Percentiles rank a stretch among this genome's conserved stretches.
Evolutionary conservation across 2,329 filamentous ascomycete species (phyloP).

Genomic region (Pseudogymnoascus sp.): DNA sequence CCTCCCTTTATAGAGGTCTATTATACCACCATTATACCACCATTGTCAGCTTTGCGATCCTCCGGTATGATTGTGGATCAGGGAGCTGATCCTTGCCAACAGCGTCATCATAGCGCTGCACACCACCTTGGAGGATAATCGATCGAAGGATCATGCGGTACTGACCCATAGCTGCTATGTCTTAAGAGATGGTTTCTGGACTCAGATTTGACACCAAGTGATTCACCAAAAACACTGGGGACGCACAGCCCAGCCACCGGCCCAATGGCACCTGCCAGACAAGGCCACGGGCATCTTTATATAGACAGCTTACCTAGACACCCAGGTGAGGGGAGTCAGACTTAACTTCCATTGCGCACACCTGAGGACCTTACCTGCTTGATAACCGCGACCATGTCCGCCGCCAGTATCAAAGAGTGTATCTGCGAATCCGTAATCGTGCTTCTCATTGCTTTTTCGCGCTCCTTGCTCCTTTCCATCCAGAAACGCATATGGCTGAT

Average conservation of each 20-base stretch:
- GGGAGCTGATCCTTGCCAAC: neutral
- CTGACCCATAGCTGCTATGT: neutral
- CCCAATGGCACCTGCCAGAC: neutral
- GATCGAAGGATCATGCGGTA: neutral
- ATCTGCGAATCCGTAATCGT: neutral
- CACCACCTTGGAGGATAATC: neutral
- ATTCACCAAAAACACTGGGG: neutral
- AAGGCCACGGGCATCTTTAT: neutral
- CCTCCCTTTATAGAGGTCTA: neutral
- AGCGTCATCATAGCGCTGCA: neutral
- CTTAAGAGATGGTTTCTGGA: neutral
- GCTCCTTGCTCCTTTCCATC: too few species aligned
- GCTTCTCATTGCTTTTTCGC: neutral
- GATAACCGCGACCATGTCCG: too few species aligned
- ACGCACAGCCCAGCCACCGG: neutral
- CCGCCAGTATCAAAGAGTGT: neutral
- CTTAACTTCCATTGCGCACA: neutral
- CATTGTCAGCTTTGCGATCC: neutral
- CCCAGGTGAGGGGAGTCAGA: neutral
- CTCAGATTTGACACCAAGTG: neutral
- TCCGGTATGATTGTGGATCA: neutral
- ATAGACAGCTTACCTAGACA: neutral
- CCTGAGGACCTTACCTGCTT: neutral
- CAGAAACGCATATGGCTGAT: too few species aligned
- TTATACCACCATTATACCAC: too few species aligned